phyloP scores from a whole-genome alignment of 202 grass and related monocot species.

The Thinopyrum obtusiflorum region DNA sequence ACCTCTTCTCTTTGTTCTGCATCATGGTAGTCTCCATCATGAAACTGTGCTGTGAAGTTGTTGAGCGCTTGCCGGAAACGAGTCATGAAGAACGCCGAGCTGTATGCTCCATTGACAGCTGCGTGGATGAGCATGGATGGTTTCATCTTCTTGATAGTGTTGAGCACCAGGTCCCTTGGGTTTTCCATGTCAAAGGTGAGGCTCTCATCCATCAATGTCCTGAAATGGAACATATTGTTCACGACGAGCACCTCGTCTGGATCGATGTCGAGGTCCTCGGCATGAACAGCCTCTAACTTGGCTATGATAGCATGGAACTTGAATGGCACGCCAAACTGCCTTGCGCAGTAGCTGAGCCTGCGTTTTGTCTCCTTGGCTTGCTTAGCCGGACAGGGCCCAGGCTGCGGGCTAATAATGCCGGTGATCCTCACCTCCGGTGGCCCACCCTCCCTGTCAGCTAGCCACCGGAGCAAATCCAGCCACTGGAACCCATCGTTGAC shows the following conservation, averaged over 20 bases:
- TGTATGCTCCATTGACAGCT: conserved; percentile 42
- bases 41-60: conserved; percentile 42
- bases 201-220: conserved; percentile 48
- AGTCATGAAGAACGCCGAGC: conserved; percentile 48
- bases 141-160: conserved; percentile 46
- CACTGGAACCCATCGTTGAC: conserved; percentile 53
- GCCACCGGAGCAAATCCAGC: conserved; percentile 41
- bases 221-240: conserved; percentile 40
- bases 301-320: conserved; percentile 38
- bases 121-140: conserved; percentile 47
- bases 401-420: conserved; percentile 41
- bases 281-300: conserved; percentile 40
- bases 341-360: conserved; percentile 39
- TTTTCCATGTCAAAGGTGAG: conserved; percentile 27
- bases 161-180: conserved; percentile 46
- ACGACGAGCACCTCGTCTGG: conserved; percentile 50
- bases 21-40: conserved; percentile 44
- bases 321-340: conserved; percentile 38
- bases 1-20: conserved; percentile 29
- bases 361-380: conserved; percentile 43
- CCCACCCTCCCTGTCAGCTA: conserved; percentile 32
- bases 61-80: conserved; percentile 52
- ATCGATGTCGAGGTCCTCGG: conserved; percentile 33
- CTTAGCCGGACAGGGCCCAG: conserved; percentile 43
- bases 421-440: conserved; percentile 56